A percentile compares a stretch with the other conserved stretches of the same genome.
Evolutionary conservation across 2,329 filamentous ascomycete genomes (phyloP).

Genomic region (Lasiodiplodia gonubiensis): DNA sequence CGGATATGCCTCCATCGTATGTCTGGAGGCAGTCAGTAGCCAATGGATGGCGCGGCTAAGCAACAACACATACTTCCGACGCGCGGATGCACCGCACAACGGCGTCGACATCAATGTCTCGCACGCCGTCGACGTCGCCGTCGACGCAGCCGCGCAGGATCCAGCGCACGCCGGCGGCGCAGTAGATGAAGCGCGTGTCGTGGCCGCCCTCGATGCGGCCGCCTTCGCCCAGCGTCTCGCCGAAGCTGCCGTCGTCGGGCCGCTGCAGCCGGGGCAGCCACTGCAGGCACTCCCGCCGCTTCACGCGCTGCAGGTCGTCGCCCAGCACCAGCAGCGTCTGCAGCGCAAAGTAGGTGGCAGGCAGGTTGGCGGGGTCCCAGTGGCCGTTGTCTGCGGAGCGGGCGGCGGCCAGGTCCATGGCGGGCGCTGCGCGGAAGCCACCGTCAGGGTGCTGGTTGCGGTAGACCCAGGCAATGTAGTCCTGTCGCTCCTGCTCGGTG

Average conservation of each 20-base stretch:
- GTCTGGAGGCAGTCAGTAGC: constrained; percentile 51
- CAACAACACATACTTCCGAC: constrained; percentile 53
- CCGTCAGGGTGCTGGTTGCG: constrained; percentile 82
- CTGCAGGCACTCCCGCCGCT: constrained; percentile 67
- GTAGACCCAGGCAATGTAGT: constrained; percentile 78
- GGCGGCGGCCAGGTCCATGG: constrained; percentile 60
- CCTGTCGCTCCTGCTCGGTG: constrained; percentile 58
- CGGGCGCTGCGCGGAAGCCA: constrained; percentile 87
- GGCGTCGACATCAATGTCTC: constrained; percentile 75
- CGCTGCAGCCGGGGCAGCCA: constrained; percentile 83
- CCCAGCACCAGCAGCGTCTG: constrained; percentile 71
- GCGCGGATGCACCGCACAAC: constrained; percentile 73
- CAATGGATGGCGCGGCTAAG: constrained; percentile 32
- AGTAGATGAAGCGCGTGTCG: constrained; percentile 88
- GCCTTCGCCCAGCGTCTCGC: constrained; percentile 72
- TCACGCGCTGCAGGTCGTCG: constrained; percentile 67
- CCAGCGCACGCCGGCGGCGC: constrained; percentile 81
- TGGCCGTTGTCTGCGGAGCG: constrained; percentile 46
- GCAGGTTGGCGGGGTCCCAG: constrained; percentile 81
- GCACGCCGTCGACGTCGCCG: constrained; percentile 60
- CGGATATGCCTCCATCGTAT: constrained; percentile 84
- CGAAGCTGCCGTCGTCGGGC: constrained; percentile 80
- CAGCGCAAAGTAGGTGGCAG: constrained; percentile 88
- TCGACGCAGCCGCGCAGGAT: constrained; percentile 71
- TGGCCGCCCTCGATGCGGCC: constrained; percentile 73